phyloP scores from a whole-genome alignment of 768 basidiomycete species.

The Trichaptum fuscoviolaceum region DNA sequence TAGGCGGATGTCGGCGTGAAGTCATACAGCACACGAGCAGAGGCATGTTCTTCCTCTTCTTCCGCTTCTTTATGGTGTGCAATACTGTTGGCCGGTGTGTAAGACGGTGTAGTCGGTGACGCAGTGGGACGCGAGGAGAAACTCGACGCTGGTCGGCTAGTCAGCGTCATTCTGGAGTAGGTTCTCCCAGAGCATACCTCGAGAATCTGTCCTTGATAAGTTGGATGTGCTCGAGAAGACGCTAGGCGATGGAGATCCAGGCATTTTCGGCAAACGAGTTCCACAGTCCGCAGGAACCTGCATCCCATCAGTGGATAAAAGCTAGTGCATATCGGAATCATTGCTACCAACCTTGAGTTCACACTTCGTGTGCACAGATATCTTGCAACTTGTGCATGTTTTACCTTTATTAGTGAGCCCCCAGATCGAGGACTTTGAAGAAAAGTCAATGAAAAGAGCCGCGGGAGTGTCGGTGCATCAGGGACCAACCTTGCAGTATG shows the following conservation, averaged over 20 bases:
- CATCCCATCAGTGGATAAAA: conserved; percentile 7
- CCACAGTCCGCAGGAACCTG: conserved; percentile 74
- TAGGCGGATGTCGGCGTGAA: conserved; percentile 72
- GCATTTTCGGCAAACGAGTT: conserved; percentile 21
- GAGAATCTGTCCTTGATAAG: conserved; percentile 27
- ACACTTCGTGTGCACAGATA: conserved; percentile 81
- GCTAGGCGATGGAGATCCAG: conserved; percentile 23
- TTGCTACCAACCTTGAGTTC: conserved; percentile 62
- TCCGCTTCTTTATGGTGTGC: conserved; percentile 26
- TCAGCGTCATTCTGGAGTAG: neutral
- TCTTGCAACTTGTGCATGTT: conserved; percentile 70
- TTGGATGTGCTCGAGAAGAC: conserved; percentile 30
- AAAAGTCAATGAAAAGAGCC: conserved; percentile 1
- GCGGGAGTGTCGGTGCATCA: neutral
- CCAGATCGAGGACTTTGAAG: conserved; percentile 73
- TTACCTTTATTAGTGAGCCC: conserved; percentile 84
- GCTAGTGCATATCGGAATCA: conserved; percentile 6
- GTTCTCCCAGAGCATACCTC: conserved; percentile 13
- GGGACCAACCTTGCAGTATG: conserved; percentile 65
- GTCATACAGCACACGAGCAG: conserved; percentile 66
- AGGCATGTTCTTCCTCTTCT: conserved; percentile 41
- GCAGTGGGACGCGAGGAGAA: conserved; percentile 41
- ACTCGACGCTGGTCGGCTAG: conserved; percentile 15
- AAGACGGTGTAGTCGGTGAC: neutral
- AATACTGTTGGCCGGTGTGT: neutral